Base-by-base conservation (phyloP, 2,329 filamentous ascomycete genomes). In the Sporothrix schenckii region DNA sequence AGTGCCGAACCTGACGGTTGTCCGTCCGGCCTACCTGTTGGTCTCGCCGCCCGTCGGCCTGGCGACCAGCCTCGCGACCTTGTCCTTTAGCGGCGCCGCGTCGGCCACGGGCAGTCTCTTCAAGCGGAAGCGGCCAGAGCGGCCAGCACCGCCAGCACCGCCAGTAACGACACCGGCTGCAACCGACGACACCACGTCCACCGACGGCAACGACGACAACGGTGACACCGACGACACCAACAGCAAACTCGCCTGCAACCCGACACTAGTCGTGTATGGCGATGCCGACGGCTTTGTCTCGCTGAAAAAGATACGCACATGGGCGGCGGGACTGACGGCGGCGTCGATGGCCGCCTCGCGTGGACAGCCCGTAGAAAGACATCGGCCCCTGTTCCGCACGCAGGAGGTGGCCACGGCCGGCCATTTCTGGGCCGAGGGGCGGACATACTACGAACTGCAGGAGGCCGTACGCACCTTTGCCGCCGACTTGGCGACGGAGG, bases 231-330 rank as follows among this genome's bases (percentile, higher is more conserved):
- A 21, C 24, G 68, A 50, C 24, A 11, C 83, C 1, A 86, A 89
- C 70, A 79, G 80, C 67, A 88, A 91, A 75, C 80, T 92, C 65
- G 79, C 87, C 1, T 78, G 80, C 1, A 84, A 89, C 75, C 83
- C 84, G 0, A 90, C 90, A 0, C 78, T 97, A 47, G 89, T 88
- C 0, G 79, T 97, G 0, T 97, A 89, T 76, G 94, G 94, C 1
- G 87, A 90, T 66, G 83, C 86, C 4, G 94, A 98, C 78, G 80
- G 85, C 0, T 96, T 97, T 74, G 89, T 92, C 1, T 86, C 89
- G 0, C 82, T 82, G 3, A 85, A 83, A 71, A 91, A 87, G 78
- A 82, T 94, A 74, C 84, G 86, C 13, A 80, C 83, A 0, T 97
- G 94, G 94, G 63, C 71, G 5, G 80, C 83, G 53, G 83, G 82